Evolutionary conservation across 805 yeast species (phyloP), one percentile per base, ranked within the genome.

Genomic region (Torulaspora maleeae): DNA sequence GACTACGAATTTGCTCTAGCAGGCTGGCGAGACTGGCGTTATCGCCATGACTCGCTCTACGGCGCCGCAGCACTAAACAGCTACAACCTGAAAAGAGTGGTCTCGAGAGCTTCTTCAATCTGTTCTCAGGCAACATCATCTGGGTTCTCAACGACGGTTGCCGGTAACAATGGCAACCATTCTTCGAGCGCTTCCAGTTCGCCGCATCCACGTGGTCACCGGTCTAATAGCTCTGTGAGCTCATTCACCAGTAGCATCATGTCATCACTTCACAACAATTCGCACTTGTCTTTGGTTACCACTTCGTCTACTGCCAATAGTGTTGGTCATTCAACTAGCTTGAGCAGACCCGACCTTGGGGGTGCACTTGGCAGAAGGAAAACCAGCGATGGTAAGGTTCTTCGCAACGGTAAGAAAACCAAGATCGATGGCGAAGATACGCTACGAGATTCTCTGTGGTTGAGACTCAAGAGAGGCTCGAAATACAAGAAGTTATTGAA

Each of bases 11-110:
- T 58, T 34, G 75, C 81, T 1, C 65, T 76, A 41, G 95, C 95
- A 0, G 83, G 91, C 8, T 88, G 96, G 96, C 74, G 96, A 60
- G 96, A 88, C 62, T 88, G 95, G 95, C 83, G 86, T 57, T 82
- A 75, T 56, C 75, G 86, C 50, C 77, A 76, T 41, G 89, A 83
- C 63, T 86, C 91, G 1, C 61, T 85, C 28, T 83, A 82, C 58
- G 71, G 76, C 1, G 61, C 72, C 3, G 54, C 64, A 5, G 42
- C 63, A 41, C 49, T 69, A 50, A 69, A 61, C 52, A 61, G 70
- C 27, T 52, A 51, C 35, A 52, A 51, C 19, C 17, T 55, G 45
- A 55, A 58, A 40, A 53, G 43, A 38, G 51, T 53, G 1, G 49
- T 44, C 6, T 59, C 63, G 12, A 49, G 55, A 19, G 43, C 58